Conservation (phyloP, 306 rosid genomes). For the Cicer pinnatifidum region DNA sequence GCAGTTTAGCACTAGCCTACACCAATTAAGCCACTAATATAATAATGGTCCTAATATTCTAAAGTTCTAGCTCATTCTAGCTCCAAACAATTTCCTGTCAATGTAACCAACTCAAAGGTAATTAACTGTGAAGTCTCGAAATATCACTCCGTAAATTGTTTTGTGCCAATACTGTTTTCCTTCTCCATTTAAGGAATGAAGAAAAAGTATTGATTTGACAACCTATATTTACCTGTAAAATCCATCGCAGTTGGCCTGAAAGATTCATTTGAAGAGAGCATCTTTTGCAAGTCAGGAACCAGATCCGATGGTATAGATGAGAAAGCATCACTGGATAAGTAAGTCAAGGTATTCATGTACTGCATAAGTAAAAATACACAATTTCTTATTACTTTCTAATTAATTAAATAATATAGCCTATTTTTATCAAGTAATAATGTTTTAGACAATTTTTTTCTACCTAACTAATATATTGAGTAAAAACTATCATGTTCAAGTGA, state of each 20-base stretch:
- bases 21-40: not conserved
- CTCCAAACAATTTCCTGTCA: not conserved
- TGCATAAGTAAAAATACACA: slow-evolving; percentile 57
- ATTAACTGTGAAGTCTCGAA: not conserved
- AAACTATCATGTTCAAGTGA: slow-evolving; percentile 3
- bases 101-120: not conserved
- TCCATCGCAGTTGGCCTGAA: slow-evolving; percentile 82
- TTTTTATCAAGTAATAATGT: not conserved
- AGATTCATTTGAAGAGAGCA: slow-evolving; percentile 90
- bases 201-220: slow-evolving; percentile 30
- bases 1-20: not conserved
- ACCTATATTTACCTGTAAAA: slow-evolving; percentile 73
- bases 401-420: slow-evolving; percentile 35
- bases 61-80: slow-evolving; percentile 11
- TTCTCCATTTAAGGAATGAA: slow-evolving; percentile 31
- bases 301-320: slow-evolving; percentile 82
- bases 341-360: slow-evolving; percentile 92
- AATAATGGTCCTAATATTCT: not conserved
- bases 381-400: slow-evolving; percentile 39
- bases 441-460: not conserved
- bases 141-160: not conserved
- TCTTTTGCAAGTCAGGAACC: slow-evolving; percentile 88
- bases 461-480: slow-evolving; percentile 4
- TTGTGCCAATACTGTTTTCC: slow-evolving; percentile 17
- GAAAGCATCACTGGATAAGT: slow-evolving; percentile 89